Percentiles rank a stretch among this genome's conserved stretches.
Conservation (phyloP, 148 eudicot genomes). For the Rhododendron mucronatum region DNA sequence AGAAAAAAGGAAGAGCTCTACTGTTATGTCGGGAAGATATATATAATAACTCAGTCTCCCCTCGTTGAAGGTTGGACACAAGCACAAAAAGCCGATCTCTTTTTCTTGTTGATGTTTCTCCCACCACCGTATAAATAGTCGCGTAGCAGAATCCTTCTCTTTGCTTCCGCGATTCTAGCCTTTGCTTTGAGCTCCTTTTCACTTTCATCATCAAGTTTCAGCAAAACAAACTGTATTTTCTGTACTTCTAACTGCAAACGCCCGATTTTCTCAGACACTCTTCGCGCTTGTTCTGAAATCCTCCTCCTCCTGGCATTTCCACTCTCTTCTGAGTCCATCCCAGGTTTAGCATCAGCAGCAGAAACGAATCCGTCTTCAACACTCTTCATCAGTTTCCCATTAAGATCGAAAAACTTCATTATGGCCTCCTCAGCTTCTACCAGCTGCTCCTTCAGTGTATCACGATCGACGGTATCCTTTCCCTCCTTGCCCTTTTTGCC, state of each 20-base stretch:
- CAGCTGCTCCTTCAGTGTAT: constrained; percentile 59
- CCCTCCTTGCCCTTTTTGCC: constrained; percentile 50
- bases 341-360: constrained; percentile 28
- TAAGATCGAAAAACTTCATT: constrained; percentile 56
- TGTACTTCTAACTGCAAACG: constrained; percentile 85
- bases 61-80: constrained; percentile 67
- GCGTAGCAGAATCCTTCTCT: constrained; percentile 45
- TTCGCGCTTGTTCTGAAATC: constrained; percentile 62
- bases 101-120: constrained; percentile 49
- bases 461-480: constrained; percentile 41
- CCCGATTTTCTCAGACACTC: constrained; percentile 80
- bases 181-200: constrained; percentile 41
- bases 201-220: constrained; percentile 49
- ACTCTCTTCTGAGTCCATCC: constrained; percentile 44
- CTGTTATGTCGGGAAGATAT: not conserved
- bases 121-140: constrained; percentile 72
- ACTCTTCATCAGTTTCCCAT: constrained; percentile 60
- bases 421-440: constrained; percentile 69
- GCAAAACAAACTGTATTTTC: constrained; percentile 64
- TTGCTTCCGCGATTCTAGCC: constrained; percentile 39
- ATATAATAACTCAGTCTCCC: constrained; percentile 26
- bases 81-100: constrained; percentile 59
- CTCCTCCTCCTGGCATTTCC: constrained; percentile 46
- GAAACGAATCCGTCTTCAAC: constrained; percentile 48
- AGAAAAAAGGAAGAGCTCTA: not conserved